Evolutionary conservation across 2,329 filamentous ascomycete species (phyloP), one percentile per base, ranked within the genome.

Genomic region (Diaporthe batatas): DNA sequence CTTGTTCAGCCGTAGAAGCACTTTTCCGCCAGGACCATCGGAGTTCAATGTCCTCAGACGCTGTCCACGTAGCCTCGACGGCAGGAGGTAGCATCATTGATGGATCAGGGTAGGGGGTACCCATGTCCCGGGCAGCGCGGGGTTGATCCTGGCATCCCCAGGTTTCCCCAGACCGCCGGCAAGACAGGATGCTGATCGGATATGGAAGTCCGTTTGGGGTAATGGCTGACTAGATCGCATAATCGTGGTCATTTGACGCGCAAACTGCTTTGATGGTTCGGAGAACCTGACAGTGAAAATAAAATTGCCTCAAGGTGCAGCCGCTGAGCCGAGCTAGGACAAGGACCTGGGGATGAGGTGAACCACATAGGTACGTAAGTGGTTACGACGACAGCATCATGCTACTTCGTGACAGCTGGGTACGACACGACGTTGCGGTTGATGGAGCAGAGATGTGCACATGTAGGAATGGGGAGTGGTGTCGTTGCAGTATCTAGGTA

Each of bases 31-130:
- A 39, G 34, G 23, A 21, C 16, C 12, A n/a, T 18, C 55, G 55
- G 55, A 58, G 7, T 58, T 58, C n/a, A 25, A 58, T 58, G 55
- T 58, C 55, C 55, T 55, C 14, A 14, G 55, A 6, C 21, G 34
- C 55, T 39, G 7, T 34, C 18, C 16, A 23, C 54, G 21, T 39
- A 14, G 34, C 18, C 16, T 14, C 54, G 21, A n/a, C 54, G 32
- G 32, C n/a, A 10, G 1, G 21, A 21, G 44, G 44, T 47, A 47
- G 44, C 18, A 8, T n/a, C n/a, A n/a, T n/a, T n/a, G n/a, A n/a
- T 36, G 4, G 21, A 4, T 25, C 51, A 12, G 53, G 39, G 39
- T 42, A 42, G 5, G 34, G 4, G 53, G 53, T 25, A 7, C 55
- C 55, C 23, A 39, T 7, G 55, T 39, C 34, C 39, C 34, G 34